phyloP scores from a whole-genome alignment of 345 rosid genomes.

The Noccaea bulbosa region DNA sequence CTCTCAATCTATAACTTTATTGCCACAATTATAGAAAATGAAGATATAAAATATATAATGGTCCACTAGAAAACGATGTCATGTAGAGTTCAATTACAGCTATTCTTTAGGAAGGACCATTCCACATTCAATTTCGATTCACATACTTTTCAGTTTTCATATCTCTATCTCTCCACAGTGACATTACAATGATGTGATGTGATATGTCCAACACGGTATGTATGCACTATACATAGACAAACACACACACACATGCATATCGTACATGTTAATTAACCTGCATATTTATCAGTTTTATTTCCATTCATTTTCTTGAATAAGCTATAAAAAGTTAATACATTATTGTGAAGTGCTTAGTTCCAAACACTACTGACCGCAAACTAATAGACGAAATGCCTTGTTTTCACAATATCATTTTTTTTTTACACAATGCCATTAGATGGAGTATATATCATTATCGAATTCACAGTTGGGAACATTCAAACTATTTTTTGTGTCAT shows the following conservation, averaged over 20 bases:
- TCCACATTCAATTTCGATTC: constrained; percentile 35
- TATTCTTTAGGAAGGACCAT: constrained; percentile 32
- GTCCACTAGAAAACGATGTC: constrained; percentile 30
- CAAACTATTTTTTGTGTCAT: not conserved
- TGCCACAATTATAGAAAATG: constrained; percentile 29
- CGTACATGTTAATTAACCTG: not conserved
- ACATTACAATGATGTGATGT: constrained; percentile 41
- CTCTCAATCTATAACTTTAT: constrained; percentile 26
- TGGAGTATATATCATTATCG: not conserved
- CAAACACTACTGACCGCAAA: not conserved
- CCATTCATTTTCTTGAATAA: not conserved
- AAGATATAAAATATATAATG: constrained; percentile 1
- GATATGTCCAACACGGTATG: constrained; percentile 33
- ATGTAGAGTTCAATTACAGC: constrained; percentile 44
- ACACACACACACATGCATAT: not conserved
- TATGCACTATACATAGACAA: constrained; percentile 11
- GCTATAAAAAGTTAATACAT: not conserved
- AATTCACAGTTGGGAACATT: not conserved
- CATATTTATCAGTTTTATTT: not conserved
- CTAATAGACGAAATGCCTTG: not conserved
- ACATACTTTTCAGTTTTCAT: constrained; percentile 29
- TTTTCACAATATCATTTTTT: not conserved
- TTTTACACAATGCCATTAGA: not conserved
- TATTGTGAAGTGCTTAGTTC: no score
- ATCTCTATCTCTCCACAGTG: constrained; percentile 25